Percentiles rank a stretch among this genome's conserved stretches.
phyloP scores from a whole-genome alignment of 139 green algal species.

The Trebouxia sp. region DNA sequence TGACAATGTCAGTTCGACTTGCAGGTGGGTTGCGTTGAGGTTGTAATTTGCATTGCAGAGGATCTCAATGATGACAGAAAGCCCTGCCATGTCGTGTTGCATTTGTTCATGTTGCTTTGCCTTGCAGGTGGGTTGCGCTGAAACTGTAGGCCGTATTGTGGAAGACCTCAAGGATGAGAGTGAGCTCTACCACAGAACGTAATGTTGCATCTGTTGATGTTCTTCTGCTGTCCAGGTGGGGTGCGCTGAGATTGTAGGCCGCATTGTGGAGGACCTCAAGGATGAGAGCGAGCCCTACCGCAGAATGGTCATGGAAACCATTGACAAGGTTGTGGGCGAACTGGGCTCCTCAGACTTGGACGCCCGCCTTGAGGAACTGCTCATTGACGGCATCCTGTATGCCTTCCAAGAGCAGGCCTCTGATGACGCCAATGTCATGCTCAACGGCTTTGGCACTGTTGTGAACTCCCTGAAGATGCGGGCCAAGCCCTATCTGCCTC shows the following conservation, averaged over 20 bases:
- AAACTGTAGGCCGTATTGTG: slow-evolving; percentile 91
- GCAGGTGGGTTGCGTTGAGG: slow-evolving; percentile 83
- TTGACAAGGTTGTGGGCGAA: slow-evolving; percentile 87
- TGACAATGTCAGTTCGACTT: no score
- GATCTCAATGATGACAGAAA: slow-evolving; percentile 99
- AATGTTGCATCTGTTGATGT: slow-evolving; percentile 71
- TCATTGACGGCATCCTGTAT: slow-evolving; percentile 99
- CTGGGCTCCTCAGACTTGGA: slow-evolving; percentile 94
- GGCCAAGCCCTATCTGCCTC: slow-evolving; percentile 95
- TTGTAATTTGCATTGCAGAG: slow-evolving; percentile 92
- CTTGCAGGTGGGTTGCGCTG: slow-evolving; percentile 75
- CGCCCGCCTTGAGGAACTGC: slow-evolving; percentile 93
- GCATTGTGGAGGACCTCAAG: slow-evolving; percentile 98
- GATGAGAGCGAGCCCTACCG: slow-evolving; percentile 98
- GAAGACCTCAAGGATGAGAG: slow-evolving; percentile 99
- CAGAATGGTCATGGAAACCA: slow-evolving; percentile 97
- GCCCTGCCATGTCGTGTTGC: slow-evolving; percentile 94
- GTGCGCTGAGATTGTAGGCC: slow-evolving; percentile 84
- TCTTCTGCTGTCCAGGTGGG: slow-evolving; percentile 64
- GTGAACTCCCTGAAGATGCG: slow-evolving; percentile 91
- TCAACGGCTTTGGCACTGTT: slow-evolving; percentile 97
- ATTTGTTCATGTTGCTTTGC: no score
- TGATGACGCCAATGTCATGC: slow-evolving; percentile 89
- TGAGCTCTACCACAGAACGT: slow-evolving; percentile 92
- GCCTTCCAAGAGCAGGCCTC: slow-evolving; percentile 96